Evolutionary conservation across 2,329 filamentous ascomycete species (phyloP), one percentile per base, ranked within the genome.

Genomic region (Aspergillus vadensis): DNA sequence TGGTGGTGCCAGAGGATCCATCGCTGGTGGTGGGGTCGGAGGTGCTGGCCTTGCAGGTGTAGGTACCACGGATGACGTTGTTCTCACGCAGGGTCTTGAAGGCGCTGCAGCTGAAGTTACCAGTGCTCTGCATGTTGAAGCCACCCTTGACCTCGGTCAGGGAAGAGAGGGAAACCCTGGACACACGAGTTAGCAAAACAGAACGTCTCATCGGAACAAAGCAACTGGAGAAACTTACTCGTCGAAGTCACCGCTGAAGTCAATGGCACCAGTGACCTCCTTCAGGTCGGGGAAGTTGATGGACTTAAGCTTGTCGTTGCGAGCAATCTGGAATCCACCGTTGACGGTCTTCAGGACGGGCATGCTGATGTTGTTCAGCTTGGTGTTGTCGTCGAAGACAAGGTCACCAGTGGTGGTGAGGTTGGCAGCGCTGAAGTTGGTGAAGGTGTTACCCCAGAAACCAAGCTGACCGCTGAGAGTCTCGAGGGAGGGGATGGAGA

Each of bases 321-420:
- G 96, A 79, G 91, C 89, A 73, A 99, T 86, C 69, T 90, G 87
- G 75, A 96, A 86, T 75, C 90, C 91, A 80, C 91, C 93, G 68
- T 85, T 86, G 71, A 97, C 85, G 57, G 79, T 84, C 67, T 82
- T 83, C 49, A 98, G 83, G 21, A 74, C 50, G 51, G 90, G 88
- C 79, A 96, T 85, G 61, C 88, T 87, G 78, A 97, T 83, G 85
- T 96, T 97, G 74, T 80, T 78, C 63, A 89, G 72, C 64, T 81
- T 70, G 64, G 76, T 70, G 80, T 87, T 87, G 77, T 80, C 80
- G 68, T 82, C 80, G 70, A 89, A 81, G 65, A 83, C 79, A 51
- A 89, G 75, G 57, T 84, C 82, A 70, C 81, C 82, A 56, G 76
- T 77, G 59, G 68, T 61, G 58, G 80, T 82, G 56, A 82, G 70